Evolutionary conservation across 2,329 filamentous ascomycete species (phyloP).

Genomic region (Cladosporium sp.): DNA sequence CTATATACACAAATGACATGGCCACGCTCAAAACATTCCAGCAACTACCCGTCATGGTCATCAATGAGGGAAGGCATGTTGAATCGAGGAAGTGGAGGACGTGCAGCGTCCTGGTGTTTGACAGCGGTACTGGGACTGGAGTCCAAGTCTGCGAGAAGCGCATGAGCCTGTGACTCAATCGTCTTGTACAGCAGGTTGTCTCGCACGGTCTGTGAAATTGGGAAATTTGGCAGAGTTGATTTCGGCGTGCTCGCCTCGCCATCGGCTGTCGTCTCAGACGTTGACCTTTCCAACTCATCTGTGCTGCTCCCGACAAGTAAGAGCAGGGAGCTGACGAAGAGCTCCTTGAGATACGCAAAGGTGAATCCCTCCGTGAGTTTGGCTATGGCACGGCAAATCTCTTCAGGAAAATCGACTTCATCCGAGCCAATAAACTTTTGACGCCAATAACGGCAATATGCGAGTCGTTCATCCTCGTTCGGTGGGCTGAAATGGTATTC

Average conservation of each 20-base stretch:
- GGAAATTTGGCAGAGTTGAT: neutral
- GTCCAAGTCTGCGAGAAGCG: neutral
- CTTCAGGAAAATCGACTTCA: constrained; percentile 56
- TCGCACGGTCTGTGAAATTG: neutral
- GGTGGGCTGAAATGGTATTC: constrained; percentile 59
- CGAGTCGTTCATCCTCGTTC: constrained; percentile 48
- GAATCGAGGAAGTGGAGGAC: neutral
- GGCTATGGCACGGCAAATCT: constrained; percentile 55
- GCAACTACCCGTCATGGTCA: neutral
- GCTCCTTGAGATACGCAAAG: constrained; percentile 67
- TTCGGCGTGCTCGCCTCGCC: neutral
- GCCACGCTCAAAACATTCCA: too few relatives aligned
- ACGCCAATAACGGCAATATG: constrained; percentile 62
- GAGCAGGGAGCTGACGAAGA: constrained; percentile 47
- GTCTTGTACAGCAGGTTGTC: neutral
- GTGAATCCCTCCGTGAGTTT: constrained; percentile 60
- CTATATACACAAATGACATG: too few relatives aligned
- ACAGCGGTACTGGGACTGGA: neutral
- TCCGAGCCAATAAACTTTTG: constrained; percentile 53
- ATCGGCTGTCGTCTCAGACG: neutral
- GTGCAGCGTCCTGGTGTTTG: neutral
- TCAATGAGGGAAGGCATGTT: neutral
- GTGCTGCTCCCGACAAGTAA: neutral
- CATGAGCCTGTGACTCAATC: neutral
- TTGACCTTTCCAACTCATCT: neutral